Conservation (phyloP, 495 filamentous ascomycete species). For the Tuber magnatum region DNA sequence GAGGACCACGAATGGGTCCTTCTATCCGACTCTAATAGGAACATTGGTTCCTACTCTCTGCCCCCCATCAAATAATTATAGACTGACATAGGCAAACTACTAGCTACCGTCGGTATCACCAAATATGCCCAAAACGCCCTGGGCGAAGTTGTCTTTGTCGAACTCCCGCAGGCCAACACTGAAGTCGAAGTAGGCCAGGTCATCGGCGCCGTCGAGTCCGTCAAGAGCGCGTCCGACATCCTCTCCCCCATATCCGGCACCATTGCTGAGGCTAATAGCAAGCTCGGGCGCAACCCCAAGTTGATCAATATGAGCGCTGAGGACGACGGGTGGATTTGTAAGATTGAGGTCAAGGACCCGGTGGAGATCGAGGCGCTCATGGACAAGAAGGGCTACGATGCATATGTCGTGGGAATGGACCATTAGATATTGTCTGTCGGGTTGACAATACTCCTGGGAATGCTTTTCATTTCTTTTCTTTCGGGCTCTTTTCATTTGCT, state of each 20-base stretch:
- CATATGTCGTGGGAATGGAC: conserved; percentile 54
- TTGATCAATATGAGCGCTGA: conserved; percentile 70
- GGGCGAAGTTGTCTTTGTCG: conserved; percentile 94
- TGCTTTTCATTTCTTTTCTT: not conserved
- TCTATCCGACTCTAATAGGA: conserved; percentile 61
- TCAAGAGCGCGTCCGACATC: conserved; percentile 96
- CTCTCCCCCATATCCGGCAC: conserved; percentile 74
- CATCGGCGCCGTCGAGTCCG: conserved; percentile 91
- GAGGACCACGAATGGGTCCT: conserved; percentile 98
- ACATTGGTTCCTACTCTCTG: conserved; percentile 40
- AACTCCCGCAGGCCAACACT: conserved; percentile 65
- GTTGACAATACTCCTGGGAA: not conserved
- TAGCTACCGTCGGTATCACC: conserved; percentile 79
- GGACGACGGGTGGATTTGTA: conserved; percentile 86
- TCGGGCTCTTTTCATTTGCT: not conserved
- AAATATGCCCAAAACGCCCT: conserved; percentile 81
- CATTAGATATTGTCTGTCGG: not conserved
- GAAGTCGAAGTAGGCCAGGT: conserved; percentile 64
- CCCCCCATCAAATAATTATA: not conserved
- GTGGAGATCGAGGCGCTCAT: conserved; percentile 60
- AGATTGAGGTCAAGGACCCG: conserved; percentile 63
- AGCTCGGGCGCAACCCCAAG: conserved; percentile 74
- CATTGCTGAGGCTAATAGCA: conserved; percentile 61
- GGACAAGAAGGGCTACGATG: conserved; percentile 63
- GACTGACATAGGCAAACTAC: conserved; percentile 7